phyloP scores from a whole-genome alignment of 352 stramenopile species.

The Globisporangium paroecandrum region DNA sequence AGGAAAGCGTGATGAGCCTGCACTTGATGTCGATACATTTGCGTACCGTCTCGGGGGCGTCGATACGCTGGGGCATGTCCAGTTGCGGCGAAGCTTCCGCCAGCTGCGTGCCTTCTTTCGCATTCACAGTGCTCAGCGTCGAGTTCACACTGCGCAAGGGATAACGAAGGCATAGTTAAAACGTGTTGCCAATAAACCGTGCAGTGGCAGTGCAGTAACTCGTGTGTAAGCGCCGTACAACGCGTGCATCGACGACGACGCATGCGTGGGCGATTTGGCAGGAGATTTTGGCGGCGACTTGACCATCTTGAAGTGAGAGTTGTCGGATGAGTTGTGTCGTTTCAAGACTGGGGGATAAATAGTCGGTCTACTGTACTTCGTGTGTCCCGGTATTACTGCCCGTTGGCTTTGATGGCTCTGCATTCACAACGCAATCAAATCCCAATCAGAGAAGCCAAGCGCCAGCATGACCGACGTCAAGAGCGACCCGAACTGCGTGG shows the following conservation, averaged over 20 bases:
- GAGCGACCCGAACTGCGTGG: slow-evolving; percentile 80
- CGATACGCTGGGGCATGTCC: slow-evolving; percentile 75
- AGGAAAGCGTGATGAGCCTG: too few species aligned
- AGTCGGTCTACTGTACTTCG: neutral
- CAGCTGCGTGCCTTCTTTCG: slow-evolving; percentile 68
- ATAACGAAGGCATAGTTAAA: neutral
- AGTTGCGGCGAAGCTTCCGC: slow-evolving; percentile 71
- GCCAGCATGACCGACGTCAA: slow-evolving; percentile 32
- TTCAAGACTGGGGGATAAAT: neutral
- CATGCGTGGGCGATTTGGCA: slow-evolving; percentile 24
- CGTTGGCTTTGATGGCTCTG: too few species aligned
- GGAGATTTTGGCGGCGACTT: slow-evolving; percentile 55
- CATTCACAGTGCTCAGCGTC: slow-evolving; percentile 55
- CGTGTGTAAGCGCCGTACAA: slow-evolving; percentile 14
- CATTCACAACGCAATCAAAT: neutral
- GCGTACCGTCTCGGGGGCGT: slow-evolving; percentile 56
- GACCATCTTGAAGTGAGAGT: slow-evolving; percentile 1
- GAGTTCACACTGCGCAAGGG: slow-evolving; percentile 33
- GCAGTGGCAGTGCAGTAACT: too few species aligned
- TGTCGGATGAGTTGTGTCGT: neutral
- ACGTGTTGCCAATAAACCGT: neutral
- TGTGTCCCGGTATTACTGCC: neutral
- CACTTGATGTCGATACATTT: too few species aligned
- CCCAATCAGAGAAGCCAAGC: neutral
- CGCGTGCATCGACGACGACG: slow-evolving; percentile 18